Conservation (phyloP, 2,329 filamentous ascomycete species). For the Pseudocercospora musae region DNA sequence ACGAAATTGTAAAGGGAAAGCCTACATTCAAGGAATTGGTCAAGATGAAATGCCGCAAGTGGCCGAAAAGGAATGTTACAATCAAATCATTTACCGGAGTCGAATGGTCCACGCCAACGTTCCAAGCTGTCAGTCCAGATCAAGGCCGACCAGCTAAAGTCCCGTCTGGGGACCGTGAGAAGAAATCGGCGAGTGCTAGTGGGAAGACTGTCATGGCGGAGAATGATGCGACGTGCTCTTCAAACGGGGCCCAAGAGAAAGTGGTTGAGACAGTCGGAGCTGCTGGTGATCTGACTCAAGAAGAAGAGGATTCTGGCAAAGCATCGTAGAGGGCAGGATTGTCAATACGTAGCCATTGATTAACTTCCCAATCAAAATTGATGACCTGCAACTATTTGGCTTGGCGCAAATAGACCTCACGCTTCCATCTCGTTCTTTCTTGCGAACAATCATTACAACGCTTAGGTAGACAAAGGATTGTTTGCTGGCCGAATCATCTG, state of each 20-base stretch:
- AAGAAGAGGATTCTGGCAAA: neutral
- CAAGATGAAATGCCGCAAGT: too few relatives aligned
- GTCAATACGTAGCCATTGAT: neutral
- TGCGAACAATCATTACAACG: neutral
- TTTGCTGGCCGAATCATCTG: neutral
- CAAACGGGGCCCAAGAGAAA: too few relatives aligned
- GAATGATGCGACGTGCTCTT: too few relatives aligned
- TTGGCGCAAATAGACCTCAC: neutral
- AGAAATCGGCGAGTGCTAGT: too few relatives aligned
- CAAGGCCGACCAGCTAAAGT: neutral
- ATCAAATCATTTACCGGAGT: neutral
- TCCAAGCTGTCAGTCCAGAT: neutral
- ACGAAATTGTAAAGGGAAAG: too few relatives aligned
- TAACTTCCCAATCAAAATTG: neutral
- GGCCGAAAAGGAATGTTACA: neutral
- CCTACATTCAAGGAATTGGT: too few relatives aligned
- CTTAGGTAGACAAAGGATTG: neutral
- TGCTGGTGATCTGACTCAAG: neutral
- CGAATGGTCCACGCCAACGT: neutral
- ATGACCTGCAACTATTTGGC: neutral
- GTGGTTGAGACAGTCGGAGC: neutral
- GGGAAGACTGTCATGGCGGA: too few relatives aligned
- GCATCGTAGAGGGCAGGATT: too few relatives aligned
- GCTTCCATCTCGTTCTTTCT: neutral
- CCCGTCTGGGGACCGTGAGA: neutral